Base-by-base conservation (phyloP, 1,284 basidiomycete species). In the Athelia psychrophila region DNA sequence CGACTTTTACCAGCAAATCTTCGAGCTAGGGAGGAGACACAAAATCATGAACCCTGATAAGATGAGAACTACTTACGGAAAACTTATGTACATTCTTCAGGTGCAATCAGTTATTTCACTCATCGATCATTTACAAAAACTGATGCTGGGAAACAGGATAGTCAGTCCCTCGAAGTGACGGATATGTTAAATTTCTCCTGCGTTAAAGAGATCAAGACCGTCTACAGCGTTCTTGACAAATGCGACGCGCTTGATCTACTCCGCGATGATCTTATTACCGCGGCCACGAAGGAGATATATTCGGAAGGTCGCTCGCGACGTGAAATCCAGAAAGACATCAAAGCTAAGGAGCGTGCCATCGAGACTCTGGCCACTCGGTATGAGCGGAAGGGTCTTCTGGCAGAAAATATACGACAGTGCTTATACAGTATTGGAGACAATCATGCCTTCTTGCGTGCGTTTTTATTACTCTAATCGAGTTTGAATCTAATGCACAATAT, bases 41-140 rank as follows among this genome's bases (percentile, higher is more conserved):
- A 92, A 92, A 65, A 91, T 91, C 60, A 91, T 87, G 85, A 91
- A 91, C 60, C 87, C 88, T 0, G 88, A 91, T 63, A 91, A 83
- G 62, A 91, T 92, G 89, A 78, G 90, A n/a, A 83, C 86, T 18
- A 91, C 88, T 2, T 92, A 92, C 56, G 89, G 90, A 18, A 92
- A 92, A 61, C 71, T 92, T 50, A 85, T 92, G 33, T 92, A 92
- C 66, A 70, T 91, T 51, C 76, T 91, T 27, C 88, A 91, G 78
- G 86, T 87, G 54, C 57, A 72, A 63, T 42, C 46, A 36, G 15
- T n/a, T 15, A 18, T 24, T 49, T n/a, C 27, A 44, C 13, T 47
- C 25, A 23, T 9, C 22, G 32, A 53, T 40, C 27, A 44, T 45
- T 5, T 33, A 40, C 51, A 15, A 50, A n/a, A 33, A 49, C 48